Conservation (phyloP, 2,329 filamentous ascomycete species). For the Kalaharituber pfeilii region DNA sequence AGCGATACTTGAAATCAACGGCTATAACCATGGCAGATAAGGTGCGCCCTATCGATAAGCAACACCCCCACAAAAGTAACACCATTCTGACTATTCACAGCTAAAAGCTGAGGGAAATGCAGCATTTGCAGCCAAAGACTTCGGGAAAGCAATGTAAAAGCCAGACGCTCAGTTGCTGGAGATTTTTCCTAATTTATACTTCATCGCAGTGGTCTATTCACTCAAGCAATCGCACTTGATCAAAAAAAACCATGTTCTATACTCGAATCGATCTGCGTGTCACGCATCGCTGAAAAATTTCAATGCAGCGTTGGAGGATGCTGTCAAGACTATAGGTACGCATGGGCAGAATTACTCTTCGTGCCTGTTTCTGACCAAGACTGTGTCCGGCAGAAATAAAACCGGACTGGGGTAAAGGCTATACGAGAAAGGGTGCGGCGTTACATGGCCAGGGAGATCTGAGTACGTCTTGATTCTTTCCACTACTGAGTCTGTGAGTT, state of each 20-base stretch:
- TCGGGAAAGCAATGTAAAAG: constrained; percentile 81
- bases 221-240: constrained; percentile 76
- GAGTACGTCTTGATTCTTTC: constrained; percentile 28
- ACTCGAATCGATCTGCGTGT: constrained; percentile 83
- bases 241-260: constrained; percentile 88
- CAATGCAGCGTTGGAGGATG: constrained; percentile 68
- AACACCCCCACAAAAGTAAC: neutral
- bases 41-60: neutral
- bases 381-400: constrained; percentile 48
- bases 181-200: constrained; percentile 17
- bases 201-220: constrained; percentile 63
- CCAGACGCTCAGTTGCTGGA: constrained; percentile 16
- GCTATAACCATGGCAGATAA: neutral
- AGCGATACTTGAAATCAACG: no score
- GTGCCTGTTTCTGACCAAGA: neutral
- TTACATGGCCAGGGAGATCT: constrained; percentile 77
- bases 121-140: constrained; percentile 95
- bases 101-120: constrained; percentile 97
- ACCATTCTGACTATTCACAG: constrained; percentile 30
- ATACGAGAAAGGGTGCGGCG: constrained; percentile 81
- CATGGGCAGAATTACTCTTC: neutral
- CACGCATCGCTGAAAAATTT: constrained; percentile 84
- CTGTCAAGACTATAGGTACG: constrained; percentile 58
- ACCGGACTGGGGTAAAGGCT: constrained; percentile 95
- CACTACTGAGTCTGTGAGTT: neutral